A percentile compares a stretch with the other conserved stretches of the same genome.
phyloP scores from a whole-genome alignment of 441 rosid genomes.

The Erysimum cheiri region DNA sequence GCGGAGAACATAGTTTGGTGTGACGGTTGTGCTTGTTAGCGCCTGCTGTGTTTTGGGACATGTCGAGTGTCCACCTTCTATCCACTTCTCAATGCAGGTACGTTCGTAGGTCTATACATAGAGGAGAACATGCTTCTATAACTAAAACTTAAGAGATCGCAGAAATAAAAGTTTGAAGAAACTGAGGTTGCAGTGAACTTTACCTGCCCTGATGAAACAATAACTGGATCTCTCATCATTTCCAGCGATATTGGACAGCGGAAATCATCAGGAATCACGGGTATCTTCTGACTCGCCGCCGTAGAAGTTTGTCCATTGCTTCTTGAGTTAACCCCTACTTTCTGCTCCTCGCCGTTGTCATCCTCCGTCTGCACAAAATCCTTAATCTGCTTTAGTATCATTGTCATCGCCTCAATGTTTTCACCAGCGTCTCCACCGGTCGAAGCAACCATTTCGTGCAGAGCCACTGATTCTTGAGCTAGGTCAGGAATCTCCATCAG shows the following conservation, averaged over 20 bases:
- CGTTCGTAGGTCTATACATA: slow-evolving; percentile 86
- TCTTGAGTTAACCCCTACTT: slow-evolving; percentile 49
- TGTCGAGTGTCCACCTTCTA: slow-evolving; percentile 79
- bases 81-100: slow-evolving; percentile 91
- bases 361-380: slow-evolving; percentile 84
- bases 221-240: slow-evolving; percentile 96
- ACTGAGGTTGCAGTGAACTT: slow-evolving; percentile 36
- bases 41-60: slow-evolving; percentile 93
- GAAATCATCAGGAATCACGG: slow-evolving; percentile 87
- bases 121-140: slow-evolving; percentile 29
- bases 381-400: slow-evolving; percentile 77
- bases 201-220: slow-evolving; percentile 98
- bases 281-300: slow-evolving; percentile 63
- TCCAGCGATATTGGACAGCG: slow-evolving; percentile 96
- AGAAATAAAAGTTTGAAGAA: slow-evolving; percentile 11
- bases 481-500: slow-evolving; percentile 74
- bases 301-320: slow-evolving; percentile 63
- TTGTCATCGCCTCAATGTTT: slow-evolving; percentile 84
- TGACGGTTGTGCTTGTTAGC: slow-evolving; percentile 64
- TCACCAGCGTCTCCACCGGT: slow-evolving; percentile 76
- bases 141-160: neutral
- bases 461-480: slow-evolving; percentile 85
- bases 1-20: slow-evolving; percentile 88
- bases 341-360: slow-evolving; percentile 60
- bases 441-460: slow-evolving; percentile 81